These are phyloP conservation scores for Neofusicoccum kwambonambiense DNA, from an alignment of 2,329 filamentous ascomycete species.

Conservation along the genomic window DNA sequence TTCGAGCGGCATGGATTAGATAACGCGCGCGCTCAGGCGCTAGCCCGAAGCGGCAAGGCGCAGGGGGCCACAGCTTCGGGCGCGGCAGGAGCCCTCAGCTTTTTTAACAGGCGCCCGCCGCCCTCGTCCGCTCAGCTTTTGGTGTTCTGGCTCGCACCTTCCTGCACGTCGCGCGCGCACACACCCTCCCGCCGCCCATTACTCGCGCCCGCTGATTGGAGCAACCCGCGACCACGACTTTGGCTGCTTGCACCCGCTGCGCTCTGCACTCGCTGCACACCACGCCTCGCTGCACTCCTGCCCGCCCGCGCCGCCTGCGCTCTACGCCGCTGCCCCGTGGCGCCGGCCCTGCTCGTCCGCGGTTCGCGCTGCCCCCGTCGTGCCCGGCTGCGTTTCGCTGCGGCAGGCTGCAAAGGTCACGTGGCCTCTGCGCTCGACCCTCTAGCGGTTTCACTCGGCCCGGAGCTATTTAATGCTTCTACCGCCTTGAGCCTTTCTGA, in stretches of 20 bases:
- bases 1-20: constrained; percentile 17
- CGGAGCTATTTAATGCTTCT: constrained; percentile 18
- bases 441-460: constrained; percentile 17
- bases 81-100: constrained; percentile 13
- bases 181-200: constrained; percentile 12
- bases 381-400: neutral
- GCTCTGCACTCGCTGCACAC: neutral
- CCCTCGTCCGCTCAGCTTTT: constrained; percentile 1
- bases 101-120: constrained; percentile 11
- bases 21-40: constrained; percentile 5
- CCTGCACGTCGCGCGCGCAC: constrained; percentile 14
- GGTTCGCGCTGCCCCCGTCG: constrained; percentile 1
- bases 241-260: neutral
- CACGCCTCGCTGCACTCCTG: neutral
- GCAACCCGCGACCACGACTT: neutral
- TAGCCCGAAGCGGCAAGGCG: neutral
- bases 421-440: constrained; percentile 5
- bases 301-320: neutral
- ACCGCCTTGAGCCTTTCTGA: constrained; percentile 16
- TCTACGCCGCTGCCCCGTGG: neutral
- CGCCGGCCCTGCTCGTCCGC: neutral
- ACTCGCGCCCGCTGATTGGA: constrained; percentile 15
- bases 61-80: constrained; percentile 13
- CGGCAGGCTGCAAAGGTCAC: constrained; percentile 5
- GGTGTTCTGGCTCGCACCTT: constrained; percentile 17